Conservation (phyloP, 495 filamentous ascomycete species). For the Aspergillus haitiensis region DNA sequence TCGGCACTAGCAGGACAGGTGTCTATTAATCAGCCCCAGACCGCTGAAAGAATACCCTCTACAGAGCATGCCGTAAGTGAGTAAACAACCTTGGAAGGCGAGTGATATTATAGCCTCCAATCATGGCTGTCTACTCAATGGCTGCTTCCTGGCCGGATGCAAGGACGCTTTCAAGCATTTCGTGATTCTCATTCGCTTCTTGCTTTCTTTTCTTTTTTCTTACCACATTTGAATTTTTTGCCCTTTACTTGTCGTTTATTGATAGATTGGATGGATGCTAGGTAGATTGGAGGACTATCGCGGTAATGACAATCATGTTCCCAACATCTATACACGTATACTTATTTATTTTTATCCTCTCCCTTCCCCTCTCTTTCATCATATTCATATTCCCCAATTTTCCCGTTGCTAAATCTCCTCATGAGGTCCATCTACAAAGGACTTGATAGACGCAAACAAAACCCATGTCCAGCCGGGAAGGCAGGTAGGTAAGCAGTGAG, state of each 20-base stretch:
- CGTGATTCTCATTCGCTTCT: slow-evolving; percentile 2
- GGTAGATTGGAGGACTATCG: not conserved
- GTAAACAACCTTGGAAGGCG: too few species aligned
- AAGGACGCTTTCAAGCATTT: not conserved
- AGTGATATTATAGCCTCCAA: too few species aligned
- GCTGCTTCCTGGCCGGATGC: not conserved
- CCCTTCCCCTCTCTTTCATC: not conserved
- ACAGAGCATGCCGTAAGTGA: not conserved
- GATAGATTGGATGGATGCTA: slow-evolving; percentile 1
- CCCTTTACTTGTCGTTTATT: not conserved
- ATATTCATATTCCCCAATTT: not conserved
- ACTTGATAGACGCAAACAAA: too few species aligned
- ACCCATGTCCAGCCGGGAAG: too few species aligned
- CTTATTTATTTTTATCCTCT: not conserved
- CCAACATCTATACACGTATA: not conserved
- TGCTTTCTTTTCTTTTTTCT: not conserved
- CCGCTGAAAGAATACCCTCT: not conserved
- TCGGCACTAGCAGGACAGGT: slow-evolving; percentile 25
- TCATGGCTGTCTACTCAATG: too few species aligned
- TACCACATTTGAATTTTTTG: not conserved
- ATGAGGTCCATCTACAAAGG: not conserved
- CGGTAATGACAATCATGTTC: not conserved
- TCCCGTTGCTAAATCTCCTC: not conserved
- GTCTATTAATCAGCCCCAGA: slow-evolving; percentile 3
- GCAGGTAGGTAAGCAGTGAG: too few species aligned